Percentiles rank a stretch among this genome's conserved stretches.
phyloP scores from a whole-genome alignment of 2,329 filamentous ascomycete genomes.

The Aphanocladium album region DNA sequence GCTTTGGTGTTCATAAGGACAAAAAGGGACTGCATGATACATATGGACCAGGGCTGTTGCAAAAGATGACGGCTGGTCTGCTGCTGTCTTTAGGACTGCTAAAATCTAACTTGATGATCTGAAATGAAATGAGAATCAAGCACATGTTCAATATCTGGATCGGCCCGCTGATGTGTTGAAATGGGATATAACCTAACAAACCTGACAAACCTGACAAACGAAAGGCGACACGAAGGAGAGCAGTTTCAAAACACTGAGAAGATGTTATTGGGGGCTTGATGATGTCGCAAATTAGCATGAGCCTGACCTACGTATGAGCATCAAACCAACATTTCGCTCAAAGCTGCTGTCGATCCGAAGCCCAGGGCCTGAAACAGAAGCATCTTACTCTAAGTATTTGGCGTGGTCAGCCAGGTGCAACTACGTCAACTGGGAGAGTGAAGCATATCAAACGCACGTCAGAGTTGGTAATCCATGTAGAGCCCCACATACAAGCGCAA shows the following conservation, averaged over 20 bases:
- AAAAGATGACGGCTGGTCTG: constrained; percentile 34
- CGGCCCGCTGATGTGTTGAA: not conserved
- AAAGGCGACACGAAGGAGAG: too few relatives aligned
- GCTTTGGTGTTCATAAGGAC: constrained; percentile 50
- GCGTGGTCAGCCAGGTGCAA: not conserved
- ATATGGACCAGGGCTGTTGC: constrained; percentile 26
- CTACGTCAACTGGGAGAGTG: not conserved
- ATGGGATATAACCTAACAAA: not conserved
- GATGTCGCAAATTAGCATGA: too few relatives aligned
- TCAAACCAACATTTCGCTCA: too few relatives aligned
- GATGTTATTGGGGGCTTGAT: too few relatives aligned
- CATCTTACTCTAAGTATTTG: not conserved
- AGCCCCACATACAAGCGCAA: constrained; percentile 8
- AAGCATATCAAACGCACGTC: not conserved
- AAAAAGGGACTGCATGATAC: constrained; percentile 46
- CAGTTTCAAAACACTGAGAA: too few relatives aligned
- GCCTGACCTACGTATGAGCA: too few relatives aligned
- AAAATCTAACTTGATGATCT: constrained; percentile 40
- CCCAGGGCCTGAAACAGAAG: too few relatives aligned
- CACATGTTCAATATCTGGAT: constrained; percentile 6
- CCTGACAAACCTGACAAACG: too few relatives aligned
- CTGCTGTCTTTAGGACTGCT: constrained; percentile 41
- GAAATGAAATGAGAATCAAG: constrained; percentile 41
- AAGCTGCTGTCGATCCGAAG: too few relatives aligned
- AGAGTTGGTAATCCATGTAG: not conserved